Evolutionary conservation across 164 flowering plant genomes (phyloP), one percentile per base, ranked within the genome.

Genomic region (Piper betle): DNA sequence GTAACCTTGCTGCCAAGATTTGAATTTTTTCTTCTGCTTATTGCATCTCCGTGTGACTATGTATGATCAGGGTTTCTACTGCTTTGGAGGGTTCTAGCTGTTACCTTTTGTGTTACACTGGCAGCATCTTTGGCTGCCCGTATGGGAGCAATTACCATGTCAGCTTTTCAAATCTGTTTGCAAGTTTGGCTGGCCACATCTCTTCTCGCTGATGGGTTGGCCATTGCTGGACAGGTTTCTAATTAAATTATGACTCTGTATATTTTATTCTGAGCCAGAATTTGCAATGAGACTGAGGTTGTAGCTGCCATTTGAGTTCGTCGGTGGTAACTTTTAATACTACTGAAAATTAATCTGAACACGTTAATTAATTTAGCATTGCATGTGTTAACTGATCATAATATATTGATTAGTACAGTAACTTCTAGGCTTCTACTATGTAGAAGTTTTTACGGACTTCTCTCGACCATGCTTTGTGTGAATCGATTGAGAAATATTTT

Each of bases 111-210:
- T 68, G 97, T 91, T 67, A 94, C 99, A 40, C 67, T 91, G 57
- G 80, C 96, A 12, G 91, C 99, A 58, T 85, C 99, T 58, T 57
- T 86, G 84, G 96, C 97, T 63, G 94, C 99, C 61, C 72, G 91
- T 54, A 72, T 77, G 20, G 99, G 99, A 52, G 10, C 97, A 39
- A 80, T 81, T 4, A 77, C 82, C 17, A 94, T 94, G 99, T 97
- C 97, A 67, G 96, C 97, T 40, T 94, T 94, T 63, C 99, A 94
- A 67, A 68, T 90, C 39, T 87, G 96, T 74, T 73, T 94, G 60
- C 99, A 94, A 62, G 79, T 94, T 59, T 91, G 96, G 99, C 33
- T 91, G 73, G 75, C 93, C 25, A 80, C 97, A 42, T 94, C 99
- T 11, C 96, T 81, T 58, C 87, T 87, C 39, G 88, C 93, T 50